Evolutionary conservation across 768 basidiomycete genomes (phyloP).

Genomic region (Macrolepiota dolichaula): DNA sequence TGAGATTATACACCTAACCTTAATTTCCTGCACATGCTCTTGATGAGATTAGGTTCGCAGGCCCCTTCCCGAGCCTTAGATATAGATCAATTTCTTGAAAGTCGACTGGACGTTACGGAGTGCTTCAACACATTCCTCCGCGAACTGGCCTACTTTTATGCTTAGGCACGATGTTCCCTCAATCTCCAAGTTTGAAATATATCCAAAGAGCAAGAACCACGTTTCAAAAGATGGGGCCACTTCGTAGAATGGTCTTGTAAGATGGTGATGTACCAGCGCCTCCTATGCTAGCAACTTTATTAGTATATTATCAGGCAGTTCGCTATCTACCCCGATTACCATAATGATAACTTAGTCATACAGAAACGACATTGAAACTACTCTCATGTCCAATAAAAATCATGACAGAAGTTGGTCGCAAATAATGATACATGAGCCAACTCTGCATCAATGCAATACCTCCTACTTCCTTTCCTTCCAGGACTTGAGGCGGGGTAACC

Average conservation of each 20-base stretch:
- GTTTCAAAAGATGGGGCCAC: not conserved
- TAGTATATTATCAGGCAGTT: no score
- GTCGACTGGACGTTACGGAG: constrained; percentile 80
- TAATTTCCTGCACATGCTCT: constrained; percentile 82
- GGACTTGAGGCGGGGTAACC: not conserved
- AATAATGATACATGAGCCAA: no score
- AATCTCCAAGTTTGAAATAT: constrained; percentile 30
- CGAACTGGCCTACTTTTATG: constrained; percentile 92
- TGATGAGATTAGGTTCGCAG: constrained; percentile 92
- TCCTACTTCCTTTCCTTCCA: not conserved
- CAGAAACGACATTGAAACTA: no score
- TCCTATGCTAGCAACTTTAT: no score
- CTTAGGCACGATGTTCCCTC: constrained; percentile 33
- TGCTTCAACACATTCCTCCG: constrained; percentile 86
- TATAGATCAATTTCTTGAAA: constrained; percentile 34
- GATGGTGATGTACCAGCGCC: no score
- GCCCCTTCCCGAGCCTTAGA: constrained; percentile 1
- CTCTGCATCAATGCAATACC: no score
- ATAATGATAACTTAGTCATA: no score
- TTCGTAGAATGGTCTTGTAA: no score
- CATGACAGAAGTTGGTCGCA: no score
- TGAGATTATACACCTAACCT: constrained; percentile 90
- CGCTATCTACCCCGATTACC: no score
- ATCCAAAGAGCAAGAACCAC: constrained; percentile 40
- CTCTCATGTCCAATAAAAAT: no score